Evolutionary conservation across 1,139 yeast genomes (phyloP), one percentile per base, ranked within the genome.

Genomic region (Pichiaceae sp.): DNA sequence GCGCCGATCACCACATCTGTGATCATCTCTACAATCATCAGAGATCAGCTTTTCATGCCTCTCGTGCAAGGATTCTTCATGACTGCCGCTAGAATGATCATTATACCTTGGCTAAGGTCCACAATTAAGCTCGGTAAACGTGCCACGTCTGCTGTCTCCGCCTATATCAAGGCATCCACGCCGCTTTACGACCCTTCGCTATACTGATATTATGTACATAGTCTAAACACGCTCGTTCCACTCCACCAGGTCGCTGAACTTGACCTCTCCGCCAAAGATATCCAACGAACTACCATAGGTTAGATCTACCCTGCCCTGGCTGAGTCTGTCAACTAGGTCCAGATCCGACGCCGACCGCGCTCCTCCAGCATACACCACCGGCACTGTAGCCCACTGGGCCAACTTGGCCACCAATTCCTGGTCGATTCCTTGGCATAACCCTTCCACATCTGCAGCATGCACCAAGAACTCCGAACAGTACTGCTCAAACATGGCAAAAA

Each of bases 391-490:
- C 97, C 98, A 91, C 47, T 78, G 73, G 12, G 89, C 87, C 29
- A 91, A 64, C 39, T 70, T 71, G 19, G 45, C 42, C 4, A 91
- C 97, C 37, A 91, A 65, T 16, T 77, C 70, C 50, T 78, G 78
- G 52, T 91, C 98, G 31, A 91, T 84, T 1, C 99, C 99, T 31
- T 76, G 72, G 56, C 98, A 91, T 19, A 91, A 66, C 0, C 99
- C 99, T 59, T 91, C 99, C 3, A 91, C 97, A 57, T 91, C 98
- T 0, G 98, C 99, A 3, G 98, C 98, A 60, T 91, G 99, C 19
- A 91, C 79, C 41, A 91, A 64, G 52, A 89, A 84, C 59, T 91
- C 98, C 44, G 75, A 72, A 52, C 97, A 85, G 57, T 80, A 84
- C 35, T 66, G 40, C 12, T 81, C 62, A 27, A 91, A 68, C 38